Conservation (phyloP, 1,284 basidiomycete species). For the Fistulina hepatica region DNA sequence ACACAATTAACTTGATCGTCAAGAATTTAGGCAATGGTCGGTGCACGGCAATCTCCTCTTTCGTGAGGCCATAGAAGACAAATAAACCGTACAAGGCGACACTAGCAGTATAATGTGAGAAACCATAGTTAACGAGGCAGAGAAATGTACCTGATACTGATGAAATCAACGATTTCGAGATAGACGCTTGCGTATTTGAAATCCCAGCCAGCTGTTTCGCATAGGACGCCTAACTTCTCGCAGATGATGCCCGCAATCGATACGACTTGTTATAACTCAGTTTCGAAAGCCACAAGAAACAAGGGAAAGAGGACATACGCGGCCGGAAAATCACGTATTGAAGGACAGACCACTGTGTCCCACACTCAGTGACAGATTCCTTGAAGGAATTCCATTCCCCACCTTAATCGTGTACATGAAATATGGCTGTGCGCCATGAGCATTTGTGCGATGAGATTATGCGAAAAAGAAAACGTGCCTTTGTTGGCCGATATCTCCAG, state of each 20-base stretch:
- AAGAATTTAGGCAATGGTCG: constrained; percentile 77
- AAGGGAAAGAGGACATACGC: constrained; percentile 24
- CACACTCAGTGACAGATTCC: too few relatives aligned
- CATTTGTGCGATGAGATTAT: too few relatives aligned
- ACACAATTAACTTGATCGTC: constrained; percentile 75
- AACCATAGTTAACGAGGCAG: constrained; percentile 2
- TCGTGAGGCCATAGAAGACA: constrained; percentile 72
- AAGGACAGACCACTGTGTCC: constrained; percentile 71
- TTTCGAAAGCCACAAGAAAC: constrained; percentile 1
- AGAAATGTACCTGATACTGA: constrained; percentile 58
- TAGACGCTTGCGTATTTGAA: constrained; percentile 61
- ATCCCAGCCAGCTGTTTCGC: constrained; percentile 49
- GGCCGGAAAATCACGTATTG: constrained; percentile 80
- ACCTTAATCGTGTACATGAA: constrained; percentile 85
- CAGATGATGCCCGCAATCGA: constrained; percentile 73
- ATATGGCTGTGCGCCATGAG: constrained; percentile 55
- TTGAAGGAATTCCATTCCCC: constrained; percentile 13
- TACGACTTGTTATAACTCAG: constrained; percentile 20
- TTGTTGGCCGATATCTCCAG: constrained; percentile 73
- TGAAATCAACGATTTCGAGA: constrained; percentile 58
- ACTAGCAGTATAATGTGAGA: constrained; percentile 26
- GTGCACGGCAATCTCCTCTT: constrained; percentile 64
- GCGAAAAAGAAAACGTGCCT: constrained; percentile 30
- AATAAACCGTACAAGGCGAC: constrained; percentile 71
- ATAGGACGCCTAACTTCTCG: constrained; percentile 55